Percentiles rank a stretch among this genome's conserved stretches.
Conservation (phyloP, 495 filamentous ascomycete genomes). For the Cercophora samala region DNA sequence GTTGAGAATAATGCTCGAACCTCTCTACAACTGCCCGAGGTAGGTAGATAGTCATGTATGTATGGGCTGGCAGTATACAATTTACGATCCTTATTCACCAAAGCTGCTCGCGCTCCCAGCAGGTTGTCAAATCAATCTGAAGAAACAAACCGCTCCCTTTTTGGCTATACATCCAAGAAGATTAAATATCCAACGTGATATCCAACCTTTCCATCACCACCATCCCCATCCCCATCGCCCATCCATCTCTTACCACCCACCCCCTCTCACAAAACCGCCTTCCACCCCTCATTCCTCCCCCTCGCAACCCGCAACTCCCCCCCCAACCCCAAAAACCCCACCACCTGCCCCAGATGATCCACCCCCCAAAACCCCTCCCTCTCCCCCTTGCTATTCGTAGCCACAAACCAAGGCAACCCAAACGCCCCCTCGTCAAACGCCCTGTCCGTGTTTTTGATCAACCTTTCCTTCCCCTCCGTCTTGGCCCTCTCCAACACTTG, state of each 20-base stretch:
- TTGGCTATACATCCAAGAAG: too few species aligned
- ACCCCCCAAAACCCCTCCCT: slow-evolving; percentile 68
- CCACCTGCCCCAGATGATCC: slow-evolving; percentile 65
- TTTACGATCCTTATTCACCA: too few species aligned
- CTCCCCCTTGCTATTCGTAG: slow-evolving; percentile 56
- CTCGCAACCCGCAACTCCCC: slow-evolving; percentile 21
- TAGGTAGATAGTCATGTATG: too few species aligned
- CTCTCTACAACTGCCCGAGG: too few species aligned
- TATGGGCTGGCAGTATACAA: too few species aligned
- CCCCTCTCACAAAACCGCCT: slow-evolving; percentile 44
- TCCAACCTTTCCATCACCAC: neutral
- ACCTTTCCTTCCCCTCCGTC: slow-evolving; percentile 49
- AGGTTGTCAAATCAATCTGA: too few species aligned
- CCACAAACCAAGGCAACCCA: slow-evolving; percentile 69
- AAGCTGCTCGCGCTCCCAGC: too few species aligned
- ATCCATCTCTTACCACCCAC: neutral
- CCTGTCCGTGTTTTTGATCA: slow-evolving; percentile 54
- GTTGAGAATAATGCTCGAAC: too few species aligned
- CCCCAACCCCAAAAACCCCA: slow-evolving; percentile 57
- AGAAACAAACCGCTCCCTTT: too few species aligned
- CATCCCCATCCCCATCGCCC: too few species aligned
- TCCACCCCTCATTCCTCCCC: slow-evolving; percentile 38
- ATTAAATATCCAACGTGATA: neutral
- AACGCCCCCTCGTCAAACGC: slow-evolving; percentile 63
- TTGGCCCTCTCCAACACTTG: slow-evolving; percentile 38